phyloP scores from a whole-genome alignment of 768 basidiomycete genomes.

The Mrakia frigida region DNA sequence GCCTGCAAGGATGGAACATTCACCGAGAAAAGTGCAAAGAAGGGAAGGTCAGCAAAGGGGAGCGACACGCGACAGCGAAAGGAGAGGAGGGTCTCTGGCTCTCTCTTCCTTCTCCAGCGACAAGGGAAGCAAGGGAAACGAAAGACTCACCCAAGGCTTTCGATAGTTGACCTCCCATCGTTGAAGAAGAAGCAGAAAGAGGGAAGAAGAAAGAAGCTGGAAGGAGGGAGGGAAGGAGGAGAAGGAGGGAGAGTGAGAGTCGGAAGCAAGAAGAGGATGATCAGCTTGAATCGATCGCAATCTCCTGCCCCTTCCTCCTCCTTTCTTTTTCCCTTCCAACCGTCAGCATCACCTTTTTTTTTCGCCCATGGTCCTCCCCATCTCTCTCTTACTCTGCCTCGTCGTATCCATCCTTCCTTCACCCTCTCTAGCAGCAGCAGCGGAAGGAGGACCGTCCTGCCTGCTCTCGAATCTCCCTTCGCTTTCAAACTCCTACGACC shows the following conservation, averaged over 20 bases:
- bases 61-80: conserved; percentile 15
- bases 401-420: neutral
- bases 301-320: neutral
- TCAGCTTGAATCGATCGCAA: neutral
- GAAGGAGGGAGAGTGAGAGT: neutral
- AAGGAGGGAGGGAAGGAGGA: neutral
- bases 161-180: conserved; percentile 27
- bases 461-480: neutral
- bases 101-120: neutral
- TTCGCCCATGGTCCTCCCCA: neutral
- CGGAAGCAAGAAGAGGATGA: neutral
- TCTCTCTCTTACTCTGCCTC: conserved; percentile 6
- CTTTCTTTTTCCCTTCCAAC: neutral
- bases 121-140: neutral
- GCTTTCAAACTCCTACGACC: conserved; percentile 15
- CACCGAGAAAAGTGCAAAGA: neutral
- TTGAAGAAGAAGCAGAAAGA: neutral
- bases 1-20: conserved; percentile 48
- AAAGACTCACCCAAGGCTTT: conserved; percentile 28
- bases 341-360: neutral
- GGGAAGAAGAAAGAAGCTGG: neutral
- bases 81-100: neutral
- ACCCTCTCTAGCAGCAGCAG: neutral
- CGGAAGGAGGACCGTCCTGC: neutral
- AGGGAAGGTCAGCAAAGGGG: neutral